These are phyloP conservation scores for Trichoderma guizhouense DNA, from an alignment of 2,329 filamentous ascomycete genomes.

Conservation along the genomic window DNA sequence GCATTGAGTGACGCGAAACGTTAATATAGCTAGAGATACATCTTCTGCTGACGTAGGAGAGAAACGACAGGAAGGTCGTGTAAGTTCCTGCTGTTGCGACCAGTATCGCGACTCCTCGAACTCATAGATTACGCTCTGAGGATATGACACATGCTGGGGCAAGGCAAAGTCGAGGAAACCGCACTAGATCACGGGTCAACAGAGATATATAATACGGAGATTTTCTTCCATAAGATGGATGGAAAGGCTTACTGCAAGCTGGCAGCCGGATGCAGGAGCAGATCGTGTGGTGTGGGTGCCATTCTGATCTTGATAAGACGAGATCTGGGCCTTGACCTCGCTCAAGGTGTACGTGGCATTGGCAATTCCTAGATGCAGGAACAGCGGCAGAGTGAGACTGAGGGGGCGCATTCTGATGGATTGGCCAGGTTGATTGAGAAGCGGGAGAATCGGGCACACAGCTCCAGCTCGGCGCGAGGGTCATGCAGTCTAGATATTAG, in stretches of 20 bases:
- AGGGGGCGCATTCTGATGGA: neutral
- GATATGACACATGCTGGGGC: slow-evolving; percentile 20
- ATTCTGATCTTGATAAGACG: slow-evolving; percentile 13
- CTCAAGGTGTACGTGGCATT: neutral
- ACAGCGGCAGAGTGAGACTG: neutral
- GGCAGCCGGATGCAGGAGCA: neutral
- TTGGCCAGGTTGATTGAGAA: neutral
- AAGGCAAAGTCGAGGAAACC: slow-evolving; percentile 23
- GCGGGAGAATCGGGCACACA: neutral
- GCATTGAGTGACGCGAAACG: slow-evolving; percentile 27
- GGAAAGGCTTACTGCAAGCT: slow-evolving; percentile 9
- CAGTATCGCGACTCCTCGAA: slow-evolving; percentile 24
- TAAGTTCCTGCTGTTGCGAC: slow-evolving; percentile 26
- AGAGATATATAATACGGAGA: neutral
- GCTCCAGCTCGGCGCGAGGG: neutral
- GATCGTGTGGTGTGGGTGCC: neutral
- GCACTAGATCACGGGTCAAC: slow-evolving; percentile 18
- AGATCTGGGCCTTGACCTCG: slow-evolving; percentile 21
- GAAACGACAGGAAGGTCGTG: slow-evolving; percentile 25
- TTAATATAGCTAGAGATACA: slow-evolving; percentile 28
- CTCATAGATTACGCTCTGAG: slow-evolving; percentile 20
- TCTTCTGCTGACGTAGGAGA: slow-evolving; percentile 25
- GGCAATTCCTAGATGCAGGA: neutral
- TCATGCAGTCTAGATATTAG: neutral
- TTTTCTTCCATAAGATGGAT: neutral